Percentiles rank a stretch among this genome's conserved stretches.
phyloP scores from a whole-genome alignment of 352 stramenopile genomes.

The Globisporangium ultimum region DNA sequence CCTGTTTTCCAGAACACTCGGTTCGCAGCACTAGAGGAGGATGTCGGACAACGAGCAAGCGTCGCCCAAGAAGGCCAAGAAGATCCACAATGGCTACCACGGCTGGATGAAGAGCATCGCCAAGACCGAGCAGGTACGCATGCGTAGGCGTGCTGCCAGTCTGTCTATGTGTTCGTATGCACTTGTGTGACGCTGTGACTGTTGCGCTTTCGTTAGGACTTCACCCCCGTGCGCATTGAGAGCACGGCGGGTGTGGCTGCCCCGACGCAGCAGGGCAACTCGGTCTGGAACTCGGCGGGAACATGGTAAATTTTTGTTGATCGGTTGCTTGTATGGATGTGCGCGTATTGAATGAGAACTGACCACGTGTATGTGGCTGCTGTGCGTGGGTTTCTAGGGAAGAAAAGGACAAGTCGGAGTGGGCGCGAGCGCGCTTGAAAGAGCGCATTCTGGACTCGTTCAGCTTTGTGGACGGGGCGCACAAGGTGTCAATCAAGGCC shows the following conservation, averaged over 20 bases:
- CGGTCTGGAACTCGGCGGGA: slow-evolving; percentile 77
- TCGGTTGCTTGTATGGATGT: neutral
- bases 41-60: slow-evolving; percentile 44
- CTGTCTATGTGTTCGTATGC: neutral
- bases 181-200: neutral
- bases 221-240: slow-evolving; percentile 74
- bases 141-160: no score
- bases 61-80: slow-evolving; percentile 21
- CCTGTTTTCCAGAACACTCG: neutral
- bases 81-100: slow-evolving; percentile 83
- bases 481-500: slow-evolving; percentile 51
- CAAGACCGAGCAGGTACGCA: slow-evolving; percentile 63
- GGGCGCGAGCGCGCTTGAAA: slow-evolving; percentile 70
- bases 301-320: slow-evolving; percentile 52
- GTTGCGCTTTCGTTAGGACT: slow-evolving; percentile 42
- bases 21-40: neutral
- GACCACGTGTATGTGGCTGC: slow-evolving; percentile 4
- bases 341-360: neutral
- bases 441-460: slow-evolving; percentile 64
- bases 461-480: slow-evolving; percentile 41
- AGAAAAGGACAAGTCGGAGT: slow-evolving; percentile 79
- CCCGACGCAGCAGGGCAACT: slow-evolving; percentile 36
- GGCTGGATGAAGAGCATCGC: slow-evolving; percentile 88
- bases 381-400: slow-evolving; percentile 58
- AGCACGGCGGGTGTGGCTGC: slow-evolving; percentile 15